These are phyloP conservation scores for Fraxinus paxiana DNA, from an alignment of 305 asterid genomes.

Conservation along the genomic window DNA sequence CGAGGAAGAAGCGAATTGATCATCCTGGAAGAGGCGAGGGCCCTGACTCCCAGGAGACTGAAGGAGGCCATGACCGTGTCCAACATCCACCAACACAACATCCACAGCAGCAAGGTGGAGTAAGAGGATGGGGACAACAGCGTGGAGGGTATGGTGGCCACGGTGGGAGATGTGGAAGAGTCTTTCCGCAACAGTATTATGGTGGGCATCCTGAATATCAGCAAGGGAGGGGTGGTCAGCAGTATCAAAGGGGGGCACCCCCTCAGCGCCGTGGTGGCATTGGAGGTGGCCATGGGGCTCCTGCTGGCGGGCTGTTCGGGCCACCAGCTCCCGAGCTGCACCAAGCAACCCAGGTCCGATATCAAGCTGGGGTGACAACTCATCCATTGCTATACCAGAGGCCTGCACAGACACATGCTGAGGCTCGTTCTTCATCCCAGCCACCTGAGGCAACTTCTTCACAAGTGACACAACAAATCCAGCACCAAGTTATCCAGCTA, in stretches of 20 bases:
- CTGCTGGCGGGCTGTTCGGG: slow-evolving; percentile 72
- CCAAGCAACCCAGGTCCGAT: slow-evolving; percentile 72
- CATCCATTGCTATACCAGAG: slow-evolving; percentile 37
- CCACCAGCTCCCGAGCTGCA: slow-evolving; percentile 91
- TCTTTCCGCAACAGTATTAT: slow-evolving; percentile 51
- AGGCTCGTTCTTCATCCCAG: slow-evolving; percentile 54
- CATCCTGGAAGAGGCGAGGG: slow-evolving; percentile 53
- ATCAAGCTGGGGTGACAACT: slow-evolving; percentile 45
- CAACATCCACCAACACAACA: slow-evolving; percentile 51
- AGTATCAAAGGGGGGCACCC: slow-evolving; percentile 55
- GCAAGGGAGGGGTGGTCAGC: slow-evolving; percentile 56
- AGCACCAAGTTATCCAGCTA: slow-evolving; percentile 49
- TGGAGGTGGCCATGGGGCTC: slow-evolving; percentile 57
- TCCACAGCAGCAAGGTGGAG: slow-evolving; percentile 47
- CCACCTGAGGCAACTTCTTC: slow-evolving; percentile 38
- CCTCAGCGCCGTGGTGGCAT: slow-evolving; percentile 49
- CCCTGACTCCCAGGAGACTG: slow-evolving; percentile 56
- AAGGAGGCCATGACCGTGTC: slow-evolving; percentile 51
- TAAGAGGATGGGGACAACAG: slow-evolving; percentile 49
- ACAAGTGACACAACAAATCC: slow-evolving; percentile 36
- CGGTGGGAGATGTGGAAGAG: slow-evolving; percentile 54
- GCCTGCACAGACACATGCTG: slow-evolving; percentile 38
- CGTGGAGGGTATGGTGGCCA: slow-evolving; percentile 74
- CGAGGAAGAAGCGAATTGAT: slow-evolving; percentile 67
- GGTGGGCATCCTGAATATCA: slow-evolving; percentile 57